Conservation (phyloP, 2,329 filamentous ascomycete species). For the Emericellopsis atlantica region DNA sequence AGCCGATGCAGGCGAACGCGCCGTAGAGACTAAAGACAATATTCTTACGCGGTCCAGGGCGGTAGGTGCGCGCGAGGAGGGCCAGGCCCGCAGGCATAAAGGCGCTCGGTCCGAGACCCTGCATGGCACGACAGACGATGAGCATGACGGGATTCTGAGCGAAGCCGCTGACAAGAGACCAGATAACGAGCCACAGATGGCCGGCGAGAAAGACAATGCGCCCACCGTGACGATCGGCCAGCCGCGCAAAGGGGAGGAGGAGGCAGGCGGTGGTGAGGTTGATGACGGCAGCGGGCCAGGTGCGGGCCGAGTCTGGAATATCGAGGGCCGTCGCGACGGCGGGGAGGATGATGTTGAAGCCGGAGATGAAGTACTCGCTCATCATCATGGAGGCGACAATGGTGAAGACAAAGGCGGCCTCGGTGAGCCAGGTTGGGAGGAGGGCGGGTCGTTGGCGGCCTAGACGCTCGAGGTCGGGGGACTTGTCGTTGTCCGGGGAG, state of each 20-base stretch:
- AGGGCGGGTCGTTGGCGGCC: slow-evolving; percentile 47
- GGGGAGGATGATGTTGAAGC: slow-evolving; percentile 60
- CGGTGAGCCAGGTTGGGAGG: slow-evolving; percentile 40
- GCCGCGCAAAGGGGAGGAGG: slow-evolving; percentile 50
- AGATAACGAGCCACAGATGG: slow-evolving; percentile 51
- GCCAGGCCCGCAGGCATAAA: slow-evolving; percentile 61
- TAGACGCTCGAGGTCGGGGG: slow-evolving; percentile 39
- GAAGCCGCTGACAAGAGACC: slow-evolving; percentile 60
- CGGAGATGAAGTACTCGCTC: slow-evolving; percentile 64
- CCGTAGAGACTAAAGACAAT: slow-evolving; percentile 49
- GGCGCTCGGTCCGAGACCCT: slow-evolving; percentile 61
- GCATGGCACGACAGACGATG: slow-evolving; percentile 60
- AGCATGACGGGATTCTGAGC: slow-evolving; percentile 56
- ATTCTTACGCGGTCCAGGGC: slow-evolving; percentile 61
- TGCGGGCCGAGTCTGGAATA: slow-evolving; percentile 49
- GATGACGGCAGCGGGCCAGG: slow-evolving; percentile 52
- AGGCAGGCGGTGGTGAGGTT: slow-evolving; percentile 43
- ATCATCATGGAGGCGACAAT: slow-evolving; percentile 52
- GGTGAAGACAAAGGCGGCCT: slow-evolving; percentile 49
- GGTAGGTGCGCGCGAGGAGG: slow-evolving; percentile 55
- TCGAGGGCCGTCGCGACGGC: slow-evolving; percentile 46
- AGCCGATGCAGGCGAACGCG: slow-evolving; percentile 42
- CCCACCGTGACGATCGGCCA: slow-evolving; percentile 51
- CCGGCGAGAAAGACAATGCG: slow-evolving; percentile 47
- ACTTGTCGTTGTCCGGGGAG: slow-evolving; percentile 6